A percentile compares a stretch with the other conserved stretches of the same genome.
These are phyloP conservation scores for Amphirosellinia nigrospora DNA, from an alignment of 495 filamentous ascomycete genomes.

Conservation along the genomic window DNA sequence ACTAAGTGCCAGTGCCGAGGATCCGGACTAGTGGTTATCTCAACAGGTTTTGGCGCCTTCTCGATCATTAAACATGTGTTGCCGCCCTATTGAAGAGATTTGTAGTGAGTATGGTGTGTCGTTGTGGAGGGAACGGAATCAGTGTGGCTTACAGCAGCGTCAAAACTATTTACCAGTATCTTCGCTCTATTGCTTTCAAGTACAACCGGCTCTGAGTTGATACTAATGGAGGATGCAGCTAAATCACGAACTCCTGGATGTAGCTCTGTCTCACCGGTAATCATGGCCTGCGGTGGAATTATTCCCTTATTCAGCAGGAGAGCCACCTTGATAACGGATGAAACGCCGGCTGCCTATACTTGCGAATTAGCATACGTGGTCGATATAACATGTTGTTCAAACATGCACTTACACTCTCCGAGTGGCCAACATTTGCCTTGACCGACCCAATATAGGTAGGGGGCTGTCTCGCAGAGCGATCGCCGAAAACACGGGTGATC, in stretches of 20 bases:
- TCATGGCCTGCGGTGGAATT: conserved; percentile 78
- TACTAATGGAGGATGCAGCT: conserved; percentile 61
- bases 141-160: conserved; percentile 47
- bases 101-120: conserved; percentile 48
- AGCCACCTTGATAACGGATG: conserved; percentile 72
- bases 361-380: neutral
- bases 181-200: conserved; percentile 35
- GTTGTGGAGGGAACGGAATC: too few species aligned
- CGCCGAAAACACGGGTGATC: conserved; percentile 70
- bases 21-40: neutral
- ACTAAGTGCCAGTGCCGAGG: conserved; percentile 40
- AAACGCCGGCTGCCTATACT: conserved; percentile 74
- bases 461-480: conserved; percentile 58
- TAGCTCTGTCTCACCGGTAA: conserved; percentile 69
- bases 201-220: conserved; percentile 60
- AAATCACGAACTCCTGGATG: conserved; percentile 66
- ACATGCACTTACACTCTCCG: conserved; percentile 13
- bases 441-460: conserved; percentile 73
- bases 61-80: conserved; percentile 62
- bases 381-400: neutral
- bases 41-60: conserved; percentile 36
- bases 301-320: conserved; percentile 73
- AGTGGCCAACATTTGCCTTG: conserved; percentile 80
- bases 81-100: conserved; percentile 42
- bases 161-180: conserved; percentile 62